Conservation (phyloP, 2,329 filamentous ascomycete species). For the Diaporthe sp. region DNA sequence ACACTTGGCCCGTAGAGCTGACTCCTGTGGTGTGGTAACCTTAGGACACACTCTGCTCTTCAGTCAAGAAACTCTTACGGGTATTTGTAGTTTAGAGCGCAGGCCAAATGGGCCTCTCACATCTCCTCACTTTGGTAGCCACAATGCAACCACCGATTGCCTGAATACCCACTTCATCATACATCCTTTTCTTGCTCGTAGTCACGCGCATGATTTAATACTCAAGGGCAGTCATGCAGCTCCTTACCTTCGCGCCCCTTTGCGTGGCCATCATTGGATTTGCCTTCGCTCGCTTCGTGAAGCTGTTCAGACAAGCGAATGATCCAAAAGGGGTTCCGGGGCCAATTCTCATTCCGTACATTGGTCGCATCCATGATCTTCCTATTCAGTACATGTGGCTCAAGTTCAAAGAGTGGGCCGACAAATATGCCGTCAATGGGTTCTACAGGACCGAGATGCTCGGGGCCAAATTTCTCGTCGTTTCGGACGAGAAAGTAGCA, state of each 20-base stretch:
- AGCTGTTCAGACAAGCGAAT: constrained; percentile 1
- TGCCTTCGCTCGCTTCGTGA: neutral
- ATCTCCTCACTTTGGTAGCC: too few relatives aligned
- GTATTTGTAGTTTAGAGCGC: too few relatives aligned
- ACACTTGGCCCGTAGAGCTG: too few relatives aligned
- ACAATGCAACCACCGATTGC: too few relatives aligned
- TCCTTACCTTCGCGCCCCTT: neutral
- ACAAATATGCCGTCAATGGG: neutral
- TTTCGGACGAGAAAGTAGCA: constrained; percentile 2
- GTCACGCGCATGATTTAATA: neutral
- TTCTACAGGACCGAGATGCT: constrained; percentile 12
- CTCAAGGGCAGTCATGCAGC: neutral
- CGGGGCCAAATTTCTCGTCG: neutral
- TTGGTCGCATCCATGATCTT: constrained; percentile 10
- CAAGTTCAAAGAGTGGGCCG: constrained; percentile 13
- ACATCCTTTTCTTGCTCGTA: too few relatives aligned
- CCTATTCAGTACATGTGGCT: constrained; percentile 3
- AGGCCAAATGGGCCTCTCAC: too few relatives aligned
- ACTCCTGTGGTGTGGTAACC: too few relatives aligned
- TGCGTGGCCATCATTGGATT: neutral
- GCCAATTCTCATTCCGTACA: neutral
- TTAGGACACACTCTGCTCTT: too few relatives aligned
- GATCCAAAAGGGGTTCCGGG: neutral
- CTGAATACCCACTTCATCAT: too few relatives aligned
- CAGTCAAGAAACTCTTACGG: too few relatives aligned